A percentile compares a stretch with the other conserved stretches of the same genome.
These are phyloP conservation scores for Magnaporthiopsis rhizophila DNA, from an alignment of 2,329 filamentous ascomycete genomes.

Conservation along the genomic window DNA sequence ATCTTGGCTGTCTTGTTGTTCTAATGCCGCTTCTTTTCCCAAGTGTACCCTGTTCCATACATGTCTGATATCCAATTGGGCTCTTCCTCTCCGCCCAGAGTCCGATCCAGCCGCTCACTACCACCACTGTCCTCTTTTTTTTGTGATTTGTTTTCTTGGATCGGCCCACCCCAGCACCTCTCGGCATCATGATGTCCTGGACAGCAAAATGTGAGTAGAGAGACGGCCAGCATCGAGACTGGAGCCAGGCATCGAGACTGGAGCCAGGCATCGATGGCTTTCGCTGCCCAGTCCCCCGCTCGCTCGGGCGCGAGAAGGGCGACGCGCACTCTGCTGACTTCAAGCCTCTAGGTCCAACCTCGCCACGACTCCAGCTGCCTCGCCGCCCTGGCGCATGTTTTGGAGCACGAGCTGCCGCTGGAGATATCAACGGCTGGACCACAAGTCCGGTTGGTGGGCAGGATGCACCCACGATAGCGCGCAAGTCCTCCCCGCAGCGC, in stretches of 20 bases:
- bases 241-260: not conserved
- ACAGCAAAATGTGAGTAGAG: not conserved
- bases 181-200: not conserved
- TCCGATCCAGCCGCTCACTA: not conserved
- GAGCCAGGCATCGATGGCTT: not conserved
- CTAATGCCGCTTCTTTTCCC: not conserved
- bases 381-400: not conserved
- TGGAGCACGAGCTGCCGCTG: not conserved
- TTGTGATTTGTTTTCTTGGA: not conserved
- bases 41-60: not conserved
- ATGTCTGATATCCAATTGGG: not conserved
- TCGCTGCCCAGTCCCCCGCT: not conserved
- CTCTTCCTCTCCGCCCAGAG: not conserved
- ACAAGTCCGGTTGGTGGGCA: not conserved
- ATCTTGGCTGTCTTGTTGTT: not conserved
- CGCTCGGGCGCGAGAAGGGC: not conserved
- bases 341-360: not conserved
- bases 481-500: not conserved
- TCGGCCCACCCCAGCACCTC: not conserved
- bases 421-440: not conserved
- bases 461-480: not conserved
- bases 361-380: not conserved
- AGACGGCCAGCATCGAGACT: not conserved
- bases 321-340: not conserved
- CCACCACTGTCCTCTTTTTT: not conserved